These are phyloP conservation scores for Fusarium tricinctum DNA, from an alignment of 2,329 filamentous ascomycete genomes.

Conservation along the genomic window DNA sequence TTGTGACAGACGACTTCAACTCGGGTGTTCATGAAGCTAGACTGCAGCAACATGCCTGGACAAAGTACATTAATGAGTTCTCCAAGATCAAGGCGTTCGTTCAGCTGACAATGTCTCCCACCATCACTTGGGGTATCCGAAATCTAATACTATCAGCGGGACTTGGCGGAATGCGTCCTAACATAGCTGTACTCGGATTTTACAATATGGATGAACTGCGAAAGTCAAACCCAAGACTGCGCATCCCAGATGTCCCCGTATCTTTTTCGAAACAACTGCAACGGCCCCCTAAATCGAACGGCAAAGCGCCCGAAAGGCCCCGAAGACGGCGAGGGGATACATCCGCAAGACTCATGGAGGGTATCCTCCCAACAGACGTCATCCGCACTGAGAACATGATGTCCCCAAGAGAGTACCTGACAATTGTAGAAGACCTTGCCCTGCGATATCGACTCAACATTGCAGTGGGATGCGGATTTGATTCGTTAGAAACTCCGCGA, in stretches of 20 bases:
- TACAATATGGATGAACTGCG: constrained; percentile 85
- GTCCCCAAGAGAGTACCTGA: constrained; percentile 80
- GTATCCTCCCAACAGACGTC: constrained; percentile 75
- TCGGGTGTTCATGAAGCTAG: constrained; percentile 84
- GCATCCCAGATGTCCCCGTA: constrained; percentile 66
- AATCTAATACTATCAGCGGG: constrained; percentile 87
- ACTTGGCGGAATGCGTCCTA: constrained; percentile 88
- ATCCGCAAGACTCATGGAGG: constrained; percentile 68
- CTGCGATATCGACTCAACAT: constrained; percentile 86
- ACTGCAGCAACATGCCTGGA: constrained; percentile 85
- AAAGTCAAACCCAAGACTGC: constrained; percentile 67
- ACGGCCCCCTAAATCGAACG: constrained; percentile 50
- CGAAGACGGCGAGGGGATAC: constrained; percentile 66
- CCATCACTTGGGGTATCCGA: constrained; percentile 85
- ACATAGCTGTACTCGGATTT: constrained; percentile 85
- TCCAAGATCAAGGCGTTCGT: constrained; percentile 91
- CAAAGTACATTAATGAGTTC: constrained; percentile 84
- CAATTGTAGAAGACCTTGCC: constrained; percentile 84
- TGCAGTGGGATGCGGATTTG: constrained; percentile 85
- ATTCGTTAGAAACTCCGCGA: constrained; percentile 79
- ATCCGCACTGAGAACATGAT: constrained; percentile 78
- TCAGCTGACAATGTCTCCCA: constrained; percentile 85
- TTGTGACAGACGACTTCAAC: constrained; percentile 86
- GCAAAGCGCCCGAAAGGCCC: constrained; percentile 53
- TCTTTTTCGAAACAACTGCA: constrained; percentile 55